Evolutionary conservation across 352 stramenopile species (phyloP), one percentile per base, ranked within the genome.

Genomic region (Globisporangium viniferum): DNA sequence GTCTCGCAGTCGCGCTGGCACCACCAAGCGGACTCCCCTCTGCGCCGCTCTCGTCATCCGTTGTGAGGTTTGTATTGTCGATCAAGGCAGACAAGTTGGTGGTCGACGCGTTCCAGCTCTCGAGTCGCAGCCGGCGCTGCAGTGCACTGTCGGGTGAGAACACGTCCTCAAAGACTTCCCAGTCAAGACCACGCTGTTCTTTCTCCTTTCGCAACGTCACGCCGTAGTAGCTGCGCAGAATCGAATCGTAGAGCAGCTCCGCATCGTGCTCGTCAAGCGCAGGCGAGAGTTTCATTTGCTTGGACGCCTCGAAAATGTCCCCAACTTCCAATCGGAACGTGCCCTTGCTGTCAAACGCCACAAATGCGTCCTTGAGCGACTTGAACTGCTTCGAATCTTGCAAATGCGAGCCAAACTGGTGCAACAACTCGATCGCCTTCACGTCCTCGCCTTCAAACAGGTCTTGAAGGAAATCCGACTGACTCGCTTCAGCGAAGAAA

Each of bases 401-500:
- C 54, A 94, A 54, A 15, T 80, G 61, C 6, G 80, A 75, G 7
- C 83, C 84, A 59, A 88, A 91, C 31, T 83, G 82, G 56, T 92
- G 85, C 62, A 94, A 22, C 15, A 92, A 71, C 29, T 88, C 84
- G 36, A 94, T 87, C 0, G 84, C 86, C 51, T 81, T 83, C 5
- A 85, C 85, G 55, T 94, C 86, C 35, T 92, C 80, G 8, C 91
- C 73, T 36, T 91, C 86, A 62, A 94, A 94, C 0, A 94, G 72
- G 49, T 92, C 79, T 67, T 90, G 83, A 5, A 94, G 67, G 59
- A 89, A 89, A 58, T 92, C 86, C 0, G 76, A 74, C 5, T 82
- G 83, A 58, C 82, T 91, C 58, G 91, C 91, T 63, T 94, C 84
- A 12, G 79, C 82, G 64, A 98, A 98, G 53, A 96, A 92, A 4